Percentiles rank a stretch among this genome's conserved stretches.
These are phyloP conservation scores for Kodamaea hsintzibuensis DNA, from an alignment of 805 yeast species.

Conservation along the genomic window DNA sequence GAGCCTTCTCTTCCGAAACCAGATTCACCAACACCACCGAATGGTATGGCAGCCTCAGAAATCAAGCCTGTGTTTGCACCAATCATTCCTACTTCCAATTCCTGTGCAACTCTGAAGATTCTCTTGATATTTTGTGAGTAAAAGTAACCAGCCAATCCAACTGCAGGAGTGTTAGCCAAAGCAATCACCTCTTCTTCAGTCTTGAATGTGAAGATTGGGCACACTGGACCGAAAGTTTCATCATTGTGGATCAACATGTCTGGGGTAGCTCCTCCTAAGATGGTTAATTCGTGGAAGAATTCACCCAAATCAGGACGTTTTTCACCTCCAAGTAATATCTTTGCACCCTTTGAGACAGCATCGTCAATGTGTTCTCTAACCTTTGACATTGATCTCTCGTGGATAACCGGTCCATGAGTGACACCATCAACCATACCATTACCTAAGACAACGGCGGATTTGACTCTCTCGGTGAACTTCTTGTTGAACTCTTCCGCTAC, in stretches of 20 bases:
- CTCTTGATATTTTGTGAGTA: conserved; percentile 56
- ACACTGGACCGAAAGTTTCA: conserved; percentile 83
- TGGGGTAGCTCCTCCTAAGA: conserved; percentile 58
- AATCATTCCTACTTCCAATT: conserved; percentile 75
- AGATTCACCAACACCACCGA: conserved; percentile 77
- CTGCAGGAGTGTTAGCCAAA: conserved; percentile 65
- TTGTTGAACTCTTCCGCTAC: conserved; percentile 63
- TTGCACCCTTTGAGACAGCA: conserved; percentile 68
- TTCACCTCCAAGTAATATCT: conserved; percentile 60
- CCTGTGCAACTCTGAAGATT: conserved; percentile 63
- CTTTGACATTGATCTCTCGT: conserved; percentile 59
- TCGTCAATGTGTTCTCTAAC: conserved; percentile 64
- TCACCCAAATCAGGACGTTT: conserved; percentile 56
- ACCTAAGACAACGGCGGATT: conserved; percentile 52
- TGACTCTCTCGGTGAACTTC: conserved; percentile 44
- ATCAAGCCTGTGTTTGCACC: conserved; percentile 77
- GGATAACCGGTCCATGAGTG: conserved; percentile 79
- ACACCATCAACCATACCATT: conserved; percentile 57
- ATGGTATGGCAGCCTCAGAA: conserved; percentile 67
- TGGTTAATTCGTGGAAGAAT: conserved; percentile 67
- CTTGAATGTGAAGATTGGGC: conserved; percentile 64
- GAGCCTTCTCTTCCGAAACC: conserved; percentile 86
- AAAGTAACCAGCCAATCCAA: conserved; percentile 79
- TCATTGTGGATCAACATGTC: conserved; percentile 61
- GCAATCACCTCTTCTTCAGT: conserved; percentile 64